A percentile compares a stretch with the other conserved stretches of the same genome.
Evolutionary conservation across 208 protist genomes (phyloP).

Genomic region (Trypanosoma congolense): DNA sequence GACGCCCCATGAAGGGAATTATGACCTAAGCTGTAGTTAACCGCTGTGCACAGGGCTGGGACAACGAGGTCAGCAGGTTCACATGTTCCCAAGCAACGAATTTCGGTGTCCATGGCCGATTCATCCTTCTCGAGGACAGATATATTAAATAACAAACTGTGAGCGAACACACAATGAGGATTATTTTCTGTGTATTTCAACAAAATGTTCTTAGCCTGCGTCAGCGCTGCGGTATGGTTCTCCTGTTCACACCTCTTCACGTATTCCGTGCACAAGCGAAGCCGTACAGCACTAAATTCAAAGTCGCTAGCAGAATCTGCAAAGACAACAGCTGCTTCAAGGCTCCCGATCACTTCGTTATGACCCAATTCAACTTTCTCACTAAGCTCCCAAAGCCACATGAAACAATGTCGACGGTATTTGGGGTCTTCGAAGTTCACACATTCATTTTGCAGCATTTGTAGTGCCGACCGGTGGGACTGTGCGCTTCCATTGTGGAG

Average conservation of each 20-base stretch:
- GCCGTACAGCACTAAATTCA: slow-evolving; percentile 14
- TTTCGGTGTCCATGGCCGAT: slow-evolving; percentile 11
- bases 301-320: slow-evolving; percentile 24
- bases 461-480: slow-evolving; percentile 15
- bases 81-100: slow-evolving; percentile 12
- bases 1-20: slow-evolving; percentile 12
- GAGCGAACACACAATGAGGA: slow-evolving; percentile 19
- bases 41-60: slow-evolving; percentile 20
- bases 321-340: slow-evolving; percentile 18
- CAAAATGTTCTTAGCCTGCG: slow-evolving; percentile 11
- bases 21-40: slow-evolving; percentile 20
- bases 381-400: slow-evolving; percentile 27
- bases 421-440: slow-evolving; percentile 21
- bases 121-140: slow-evolving; percentile 18
- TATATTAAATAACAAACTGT: slow-evolving; percentile 22
- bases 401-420: slow-evolving; percentile 22
- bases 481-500: slow-evolving; percentile 10
- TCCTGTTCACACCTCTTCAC: slow-evolving; percentile 2
- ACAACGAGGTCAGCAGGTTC: slow-evolving; percentile 18
- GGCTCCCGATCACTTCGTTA: slow-evolving; percentile 9
- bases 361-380: slow-evolving; percentile 12
- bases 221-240: neutral
- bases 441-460: slow-evolving; percentile 19
- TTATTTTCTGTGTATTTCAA: slow-evolving; percentile 6
- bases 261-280: slow-evolving; percentile 20